Percentiles rank a stretch among this genome's conserved stretches.
Evolutionary conservation across 129 eudicot species (phyloP).

Genomic region (Flaveria ramosissima): DNA sequence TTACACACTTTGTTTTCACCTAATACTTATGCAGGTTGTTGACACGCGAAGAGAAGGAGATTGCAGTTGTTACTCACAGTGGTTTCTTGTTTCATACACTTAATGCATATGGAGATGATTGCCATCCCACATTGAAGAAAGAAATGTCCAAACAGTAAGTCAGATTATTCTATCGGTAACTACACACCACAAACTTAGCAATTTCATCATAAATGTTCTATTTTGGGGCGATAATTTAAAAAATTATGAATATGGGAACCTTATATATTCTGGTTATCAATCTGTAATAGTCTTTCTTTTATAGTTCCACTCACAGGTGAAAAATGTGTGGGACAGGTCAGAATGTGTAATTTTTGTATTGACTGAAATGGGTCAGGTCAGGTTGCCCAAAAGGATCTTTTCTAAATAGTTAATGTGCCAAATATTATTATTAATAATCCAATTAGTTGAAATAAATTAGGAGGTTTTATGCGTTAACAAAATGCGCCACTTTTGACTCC

Average conservation of each 20-base stretch:
- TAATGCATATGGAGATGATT: conserved; percentile 64
- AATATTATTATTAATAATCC: not conserved
- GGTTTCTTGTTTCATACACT: conserved; percentile 75
- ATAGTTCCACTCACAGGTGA: not conserved
- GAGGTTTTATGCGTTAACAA: not conserved
- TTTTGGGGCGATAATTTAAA: not conserved
- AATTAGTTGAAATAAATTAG: not conserved
- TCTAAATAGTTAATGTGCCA: not conserved
- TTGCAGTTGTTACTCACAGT: conserved; percentile 90
- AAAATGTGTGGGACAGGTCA: not conserved
- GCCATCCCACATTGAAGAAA: conserved; percentile 66
- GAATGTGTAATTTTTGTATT: not conserved
- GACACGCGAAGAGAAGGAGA: conserved; percentile 85
- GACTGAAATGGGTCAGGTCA: not conserved
- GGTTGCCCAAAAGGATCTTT: not conserved
- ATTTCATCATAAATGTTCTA: not conserved
- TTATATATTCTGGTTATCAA: not conserved
- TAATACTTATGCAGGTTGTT: conserved; percentile 53
- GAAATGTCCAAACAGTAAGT: conserved; percentile 83
- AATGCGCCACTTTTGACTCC: not conserved
- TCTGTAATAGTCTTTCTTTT: not conserved
- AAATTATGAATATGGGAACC: not conserved
- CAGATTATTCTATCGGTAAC: not conserved
- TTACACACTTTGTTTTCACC: conserved; percentile 8
- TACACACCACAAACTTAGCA: not conserved